phyloP scores from a whole-genome alignment of 2,329 filamentous ascomycete genomes.

The Pezizomycotina sp. region DNA sequence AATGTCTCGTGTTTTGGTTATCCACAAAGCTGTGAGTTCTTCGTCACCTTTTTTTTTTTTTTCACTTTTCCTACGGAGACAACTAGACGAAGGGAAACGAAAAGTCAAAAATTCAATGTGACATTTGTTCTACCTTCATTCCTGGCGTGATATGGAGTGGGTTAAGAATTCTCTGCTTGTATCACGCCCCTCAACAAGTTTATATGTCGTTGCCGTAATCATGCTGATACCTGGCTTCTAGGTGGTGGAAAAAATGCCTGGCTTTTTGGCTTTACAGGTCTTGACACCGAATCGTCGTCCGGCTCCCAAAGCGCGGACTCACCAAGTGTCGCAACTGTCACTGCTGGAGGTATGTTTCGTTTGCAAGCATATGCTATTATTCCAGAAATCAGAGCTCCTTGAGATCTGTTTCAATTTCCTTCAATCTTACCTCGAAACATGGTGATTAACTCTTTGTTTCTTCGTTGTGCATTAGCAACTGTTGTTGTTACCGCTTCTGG shows the following conservation, averaged over 20 bases:
- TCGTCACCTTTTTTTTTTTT: neutral
- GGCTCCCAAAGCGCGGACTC: slow-evolving; percentile 11
- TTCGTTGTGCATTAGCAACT: neutral
- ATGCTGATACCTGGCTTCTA: slow-evolving; percentile 22
- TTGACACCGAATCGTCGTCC: slow-evolving; percentile 16
- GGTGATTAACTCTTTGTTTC: neutral
- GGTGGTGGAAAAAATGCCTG: slow-evolving; percentile 7
- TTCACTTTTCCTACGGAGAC: slow-evolving; percentile 10
- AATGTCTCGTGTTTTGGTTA: slow-evolving; percentile 49
- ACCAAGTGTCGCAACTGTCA: slow-evolving; percentile 2
- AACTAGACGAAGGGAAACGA: slow-evolving; percentile 12
- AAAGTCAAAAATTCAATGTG: neutral
- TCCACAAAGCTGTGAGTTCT: slow-evolving; percentile 45
- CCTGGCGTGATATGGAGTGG: too few relatives aligned
- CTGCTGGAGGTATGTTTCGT: slow-evolving; percentile 7
- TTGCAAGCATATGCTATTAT: slow-evolving; percentile 24
- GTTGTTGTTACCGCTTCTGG: slow-evolving; percentile 3
- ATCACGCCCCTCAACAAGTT: slow-evolving; percentile 11
- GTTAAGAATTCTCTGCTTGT: too few relatives aligned
- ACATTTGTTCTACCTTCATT: neutral
- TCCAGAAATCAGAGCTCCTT: slow-evolving; percentile 22
- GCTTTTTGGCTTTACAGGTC: slow-evolving; percentile 13
- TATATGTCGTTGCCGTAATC: slow-evolving; percentile 9
- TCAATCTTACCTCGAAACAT: neutral
- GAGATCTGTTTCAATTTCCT: slow-evolving; percentile 18